A percentile compares a stretch with the other conserved stretches of the same genome.
phyloP scores from a whole-genome alignment of 371 early-diverging fungal species.

The Neoconidiobolus thromboides region DNA sequence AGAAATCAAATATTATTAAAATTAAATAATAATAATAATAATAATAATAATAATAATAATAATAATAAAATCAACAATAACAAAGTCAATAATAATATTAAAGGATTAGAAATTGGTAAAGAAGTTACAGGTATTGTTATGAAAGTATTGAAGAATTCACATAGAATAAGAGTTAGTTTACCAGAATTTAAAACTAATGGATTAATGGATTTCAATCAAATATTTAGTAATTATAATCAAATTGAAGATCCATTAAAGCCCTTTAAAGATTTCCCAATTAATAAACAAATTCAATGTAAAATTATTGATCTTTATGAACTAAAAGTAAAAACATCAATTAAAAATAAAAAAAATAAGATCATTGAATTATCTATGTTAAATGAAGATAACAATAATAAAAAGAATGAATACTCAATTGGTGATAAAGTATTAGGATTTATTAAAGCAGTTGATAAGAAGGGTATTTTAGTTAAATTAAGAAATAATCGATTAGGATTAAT shows the following conservation, averaged over 20 bases:
- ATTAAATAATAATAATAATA: conserved; percentile 7
- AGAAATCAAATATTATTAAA: conserved; percentile 15
- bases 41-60: background rate
- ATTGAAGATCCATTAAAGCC: conserved; percentile 17
- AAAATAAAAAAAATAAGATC: conserved; percentile 27
- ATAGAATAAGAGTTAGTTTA: conserved; percentile 26
- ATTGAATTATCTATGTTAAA: conserved; percentile 14
- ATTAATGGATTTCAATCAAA: conserved; percentile 41
- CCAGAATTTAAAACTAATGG: conserved; percentile 38
- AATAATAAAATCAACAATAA: conserved; percentile 9
- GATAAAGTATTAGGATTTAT: conserved; percentile 32
- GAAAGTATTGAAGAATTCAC: conserved; percentile 28
- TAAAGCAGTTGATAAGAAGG: conserved; percentile 19
- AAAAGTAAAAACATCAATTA: conserved; percentile 27
- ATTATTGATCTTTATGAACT: conserved; percentile 41
- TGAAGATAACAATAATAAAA: conserved; percentile 12
- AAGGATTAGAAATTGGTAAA: conserved; percentile 33
- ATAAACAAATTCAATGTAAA: conserved; percentile 22
- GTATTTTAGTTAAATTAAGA: conserved; percentile 22
- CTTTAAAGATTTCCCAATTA: conserved; percentile 27
- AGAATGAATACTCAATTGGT: conserved; percentile 26
- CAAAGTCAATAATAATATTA: background rate
- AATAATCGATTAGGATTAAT: conserved; percentile 22
- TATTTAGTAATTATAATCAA: conserved; percentile 21
- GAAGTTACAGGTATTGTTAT: conserved; percentile 28